phyloP scores from a whole-genome alignment of 352 stramenopile species.

The Poterioochromonas sp. region DNA sequence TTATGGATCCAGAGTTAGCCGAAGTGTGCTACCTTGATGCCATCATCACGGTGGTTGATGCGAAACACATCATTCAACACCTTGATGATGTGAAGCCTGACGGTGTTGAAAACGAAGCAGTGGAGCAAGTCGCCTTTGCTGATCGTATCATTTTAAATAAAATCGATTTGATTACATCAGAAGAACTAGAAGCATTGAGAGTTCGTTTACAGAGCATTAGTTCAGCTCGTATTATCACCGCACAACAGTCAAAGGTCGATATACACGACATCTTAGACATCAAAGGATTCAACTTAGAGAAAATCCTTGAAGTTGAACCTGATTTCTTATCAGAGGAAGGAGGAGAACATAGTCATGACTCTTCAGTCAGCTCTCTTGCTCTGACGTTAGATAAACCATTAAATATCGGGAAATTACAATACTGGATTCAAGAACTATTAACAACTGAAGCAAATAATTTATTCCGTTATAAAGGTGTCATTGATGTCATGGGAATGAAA shows the following conservation, averaged over 20 bases:
- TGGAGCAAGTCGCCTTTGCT: slow-evolving; percentile 44
- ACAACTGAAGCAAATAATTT: slow-evolving; percentile 53
- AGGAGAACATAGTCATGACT: background rate
- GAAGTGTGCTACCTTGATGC: background rate
- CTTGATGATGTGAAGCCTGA: slow-evolving; percentile 45
- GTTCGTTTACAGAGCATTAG: background rate
- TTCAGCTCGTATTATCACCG: background rate
- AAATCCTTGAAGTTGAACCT: background rate
- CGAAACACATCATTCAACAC: slow-evolving; percentile 74
- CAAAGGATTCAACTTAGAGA: background rate
- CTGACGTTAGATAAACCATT: background rate
- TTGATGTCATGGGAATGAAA: slow-evolving; percentile 33
- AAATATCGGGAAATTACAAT: background rate
- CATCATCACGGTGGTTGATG: slow-evolving; percentile 87
- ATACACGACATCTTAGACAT: background rate
- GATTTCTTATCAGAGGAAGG: background rate
- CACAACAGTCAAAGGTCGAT: background rate
- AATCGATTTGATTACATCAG: slow-evolving; percentile 66
- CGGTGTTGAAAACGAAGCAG: slow-evolving; percentile 19
- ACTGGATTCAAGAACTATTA: slow-evolving; percentile 56
- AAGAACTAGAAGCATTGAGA: slow-evolving; percentile 21
- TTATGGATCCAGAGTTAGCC: slow-evolving; percentile 59
- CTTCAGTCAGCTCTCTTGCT: background rate
- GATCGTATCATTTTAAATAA: slow-evolving; percentile 91
- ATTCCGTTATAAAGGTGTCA: slow-evolving; percentile 54